A percentile compares a stretch with the other conserved stretches of the same genome.
Conservation (phyloP, 768 basidiomycete genomes). For the Pleurotus tuoliensis region DNA sequence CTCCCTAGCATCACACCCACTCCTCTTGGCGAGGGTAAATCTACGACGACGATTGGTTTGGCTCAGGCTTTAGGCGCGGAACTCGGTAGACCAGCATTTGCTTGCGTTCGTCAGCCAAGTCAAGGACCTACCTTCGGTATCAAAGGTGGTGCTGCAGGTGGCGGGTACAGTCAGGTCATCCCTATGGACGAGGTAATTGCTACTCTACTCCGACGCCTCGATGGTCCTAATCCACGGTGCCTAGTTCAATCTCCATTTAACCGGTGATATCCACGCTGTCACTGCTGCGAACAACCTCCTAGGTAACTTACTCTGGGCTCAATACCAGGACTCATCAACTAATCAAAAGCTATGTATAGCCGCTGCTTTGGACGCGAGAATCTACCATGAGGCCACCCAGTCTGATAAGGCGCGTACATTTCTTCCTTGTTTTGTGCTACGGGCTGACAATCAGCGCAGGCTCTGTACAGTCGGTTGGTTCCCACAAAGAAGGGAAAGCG, state of each 20-base stretch:
- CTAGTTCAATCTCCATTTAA: slow-evolving; percentile 93
- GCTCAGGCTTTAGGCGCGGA: slow-evolving; percentile 96
- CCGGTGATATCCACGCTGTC: slow-evolving; percentile 97
- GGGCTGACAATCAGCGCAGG: slow-evolving; percentile 30
- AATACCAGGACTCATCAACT: not conserved
- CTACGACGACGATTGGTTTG: slow-evolving; percentile 95
- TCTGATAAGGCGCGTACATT: slow-evolving; percentile 61
- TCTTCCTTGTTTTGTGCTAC: not conserved
- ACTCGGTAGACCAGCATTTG: slow-evolving; percentile 87
- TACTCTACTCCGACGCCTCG: not conserved
- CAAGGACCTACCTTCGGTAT: slow-evolving; percentile 99
- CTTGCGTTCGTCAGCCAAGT: slow-evolving; percentile 96
- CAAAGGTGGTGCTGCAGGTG: slow-evolving; percentile 98
- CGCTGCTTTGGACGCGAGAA: slow-evolving; percentile 93
- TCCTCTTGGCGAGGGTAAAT: slow-evolving; percentile 96
- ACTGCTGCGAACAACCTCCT: slow-evolving; percentile 97
- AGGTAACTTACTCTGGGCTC: slow-evolving; percentile 38
- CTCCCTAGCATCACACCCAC: slow-evolving; percentile 83
- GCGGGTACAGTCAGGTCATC: slow-evolving; percentile 98
- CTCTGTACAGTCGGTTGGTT: slow-evolving; percentile 86
- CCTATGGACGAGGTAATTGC: slow-evolving; percentile 90
- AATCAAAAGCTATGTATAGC: slow-evolving; percentile 40
- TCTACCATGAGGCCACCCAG: slow-evolving; percentile 96
- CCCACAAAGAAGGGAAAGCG: slow-evolving; percentile 92
- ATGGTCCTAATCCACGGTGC: not conserved